A percentile compares a stretch with the other conserved stretches of the same genome.
Conservation (phyloP, 2,329 filamentous ascomycete genomes). For the Cladosporium sp. region DNA sequence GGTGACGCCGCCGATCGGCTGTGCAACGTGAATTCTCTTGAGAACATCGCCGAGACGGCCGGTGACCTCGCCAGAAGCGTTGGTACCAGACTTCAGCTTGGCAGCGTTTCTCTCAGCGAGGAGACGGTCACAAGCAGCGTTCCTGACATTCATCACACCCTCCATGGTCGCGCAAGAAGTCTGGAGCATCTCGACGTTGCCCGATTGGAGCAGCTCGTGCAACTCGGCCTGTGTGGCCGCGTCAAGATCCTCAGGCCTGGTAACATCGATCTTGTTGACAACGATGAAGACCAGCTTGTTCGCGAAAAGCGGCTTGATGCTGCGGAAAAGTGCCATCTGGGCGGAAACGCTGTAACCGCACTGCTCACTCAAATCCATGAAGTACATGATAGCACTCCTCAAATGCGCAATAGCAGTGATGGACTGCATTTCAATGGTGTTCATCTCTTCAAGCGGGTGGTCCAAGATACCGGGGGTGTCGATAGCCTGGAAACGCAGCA, state of each 20-base stretch:
- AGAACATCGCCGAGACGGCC: conserved; percentile 87
- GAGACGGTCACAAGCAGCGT: conserved; percentile 86
- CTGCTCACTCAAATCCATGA: conserved; percentile 96
- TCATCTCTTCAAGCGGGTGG: conserved; percentile 98
- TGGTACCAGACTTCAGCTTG: conserved; percentile 87
- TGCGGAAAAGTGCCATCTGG: conserved; percentile 92
- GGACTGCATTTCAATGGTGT: conserved; percentile 98
- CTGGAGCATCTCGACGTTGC: conserved; percentile 88
- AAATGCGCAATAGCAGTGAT: conserved; percentile 98
- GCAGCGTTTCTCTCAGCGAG: conserved; percentile 90
- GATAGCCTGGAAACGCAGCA: conserved; percentile 84
- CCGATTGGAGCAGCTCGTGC: conserved; percentile 74
- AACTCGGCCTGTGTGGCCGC: conserved; percentile 72
- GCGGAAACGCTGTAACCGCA: conserved; percentile 91
- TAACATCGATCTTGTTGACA: conserved; percentile 96
- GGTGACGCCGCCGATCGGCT: conserved; percentile 74
- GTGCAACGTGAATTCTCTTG: conserved; percentile 92
- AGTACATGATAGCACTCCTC: conserved; percentile 91
- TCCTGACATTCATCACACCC: conserved; percentile 91
- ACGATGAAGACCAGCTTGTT: conserved; percentile 97
- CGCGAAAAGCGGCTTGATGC: conserved; percentile 92
- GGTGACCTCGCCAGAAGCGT: conserved; percentile 67
- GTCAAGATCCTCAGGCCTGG: conserved; percentile 81
- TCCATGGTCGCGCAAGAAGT: conserved; percentile 93
- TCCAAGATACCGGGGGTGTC: conserved; percentile 98